Base-by-base conservation (phyloP, 495 filamentous ascomycete genomes). In the Xylaria venustula region DNA sequence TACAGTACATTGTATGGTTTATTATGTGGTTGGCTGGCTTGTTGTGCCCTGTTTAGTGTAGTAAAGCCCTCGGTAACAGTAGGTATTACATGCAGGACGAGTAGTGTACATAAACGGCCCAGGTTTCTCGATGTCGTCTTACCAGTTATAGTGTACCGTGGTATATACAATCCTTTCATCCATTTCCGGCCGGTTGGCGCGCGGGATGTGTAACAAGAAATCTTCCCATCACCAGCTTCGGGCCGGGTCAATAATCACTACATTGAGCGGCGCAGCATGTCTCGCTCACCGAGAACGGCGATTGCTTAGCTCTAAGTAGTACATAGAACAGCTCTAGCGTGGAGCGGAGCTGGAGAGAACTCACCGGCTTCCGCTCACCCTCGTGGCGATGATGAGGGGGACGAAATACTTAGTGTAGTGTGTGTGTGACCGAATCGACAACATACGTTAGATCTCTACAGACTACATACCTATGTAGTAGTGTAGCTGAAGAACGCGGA, bases 251-350 rank as follows among this genome's bases (percentile, higher is more conserved):
- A n/a, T n/a, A n/a, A n/a, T n/a, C n/a, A n/a, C n/a, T n/a, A n/a
- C n/a, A n/a, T n/a, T n/a, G n/a, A n/a, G n/a, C n/a, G n/a, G n/a
- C n/a, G n/a, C n/a, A n/a, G 36, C 34, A 47, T 17, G 12, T 45
- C 37, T 60, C 57, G 57, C 57, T 60, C 57, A 44, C 57, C 57
- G 57, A 60, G 36, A 11, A 9, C n/a, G 20, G 34, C 14, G 32
- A 54, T 15, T 37, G 25, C n/a, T n/a, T n/a, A n/a, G n/a, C n/a
- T n/a, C 3, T 19, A 54, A 37, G 7, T 40, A 15, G 37, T 15
- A 3, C 15, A 7, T 40, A 40, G 37, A 40, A 15, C 37, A 12
- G 11, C 11, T 5, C 30, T 34, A 34, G 30, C 11, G 30, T 34
- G 11, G 30, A 5, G 5, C 5, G 5, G 30, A 25, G 50, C 20